phyloP scores from a whole-genome alignment of 345 rosid genomes.

The Rhizophora mangle region DNA sequence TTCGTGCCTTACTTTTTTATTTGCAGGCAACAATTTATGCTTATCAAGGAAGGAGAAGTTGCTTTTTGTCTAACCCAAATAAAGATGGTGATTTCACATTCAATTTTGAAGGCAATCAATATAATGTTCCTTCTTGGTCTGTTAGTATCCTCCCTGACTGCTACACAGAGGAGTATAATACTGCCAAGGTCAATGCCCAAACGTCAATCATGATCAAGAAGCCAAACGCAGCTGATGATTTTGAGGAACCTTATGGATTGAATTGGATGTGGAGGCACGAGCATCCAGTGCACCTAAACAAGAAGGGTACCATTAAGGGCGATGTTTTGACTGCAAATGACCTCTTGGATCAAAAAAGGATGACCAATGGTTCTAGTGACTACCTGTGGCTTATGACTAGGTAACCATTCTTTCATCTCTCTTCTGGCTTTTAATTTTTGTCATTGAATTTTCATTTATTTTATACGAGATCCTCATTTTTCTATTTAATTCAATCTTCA shows the following conservation, averaged over 20 bases:
- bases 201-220: constrained; percentile 28
- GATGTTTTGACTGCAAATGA: constrained; percentile 7
- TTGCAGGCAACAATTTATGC: constrained; percentile 26
- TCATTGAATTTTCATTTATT: too few species aligned
- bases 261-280: constrained; percentile 39
- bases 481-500: not conserved
- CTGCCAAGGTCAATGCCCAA: constrained; percentile 44
- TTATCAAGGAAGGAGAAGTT: constrained; percentile 26
- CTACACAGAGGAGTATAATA: constrained; percentile 37
- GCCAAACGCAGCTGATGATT: constrained; percentile 22
- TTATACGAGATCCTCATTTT: not conserved
- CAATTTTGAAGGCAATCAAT: constrained; percentile 16
- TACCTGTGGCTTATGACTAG: constrained; percentile 72
- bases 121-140: constrained; percentile 36
- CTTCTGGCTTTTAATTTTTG: not conserved
- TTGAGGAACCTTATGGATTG: constrained; percentile 18
- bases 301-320: not conserved
- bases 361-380: constrained; percentile 49
- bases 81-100: not conserved
- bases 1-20: not conserved
- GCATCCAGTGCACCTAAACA: constrained; percentile 7
- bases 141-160: constrained; percentile 38
- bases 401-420: constrained; percentile 17
- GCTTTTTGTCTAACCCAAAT: constrained; percentile 29
- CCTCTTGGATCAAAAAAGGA: constrained; percentile 53